Conservation (phyloP, 73 alveolate species). For the Uronychia binucleata region DNA sequence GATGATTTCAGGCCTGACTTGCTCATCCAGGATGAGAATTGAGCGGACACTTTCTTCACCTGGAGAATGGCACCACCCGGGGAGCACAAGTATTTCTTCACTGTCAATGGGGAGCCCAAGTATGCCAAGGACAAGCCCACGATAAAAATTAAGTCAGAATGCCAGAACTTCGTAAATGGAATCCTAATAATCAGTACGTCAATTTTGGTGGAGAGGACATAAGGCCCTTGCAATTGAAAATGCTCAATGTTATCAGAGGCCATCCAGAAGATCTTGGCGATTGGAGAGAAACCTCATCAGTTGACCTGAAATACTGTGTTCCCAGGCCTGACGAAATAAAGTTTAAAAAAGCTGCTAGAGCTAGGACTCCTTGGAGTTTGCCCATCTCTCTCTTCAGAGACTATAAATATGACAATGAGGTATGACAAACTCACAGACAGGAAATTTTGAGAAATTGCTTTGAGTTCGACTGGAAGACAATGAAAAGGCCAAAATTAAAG, state of each 20-base stretch:
- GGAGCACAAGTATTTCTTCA: slow-evolving; percentile 67
- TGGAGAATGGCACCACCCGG: slow-evolving; percentile 93
- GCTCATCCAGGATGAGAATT: slow-evolving; percentile 59
- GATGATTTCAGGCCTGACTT: slow-evolving; percentile 77
- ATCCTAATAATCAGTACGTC: neutral
- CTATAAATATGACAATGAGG: slow-evolving; percentile 15
- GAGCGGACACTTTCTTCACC: slow-evolving; percentile 39
- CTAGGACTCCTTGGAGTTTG: slow-evolving; percentile 55
- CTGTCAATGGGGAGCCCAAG: slow-evolving; percentile 39
- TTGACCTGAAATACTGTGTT: slow-evolving; percentile 7
- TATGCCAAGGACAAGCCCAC: neutral
- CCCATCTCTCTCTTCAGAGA: slow-evolving; percentile 64
- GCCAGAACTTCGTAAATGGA: neutral
- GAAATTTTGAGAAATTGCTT: slow-evolving; percentile 68
- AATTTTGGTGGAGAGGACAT: neutral
- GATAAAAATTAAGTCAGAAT: slow-evolving; percentile 18
- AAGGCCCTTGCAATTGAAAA: neutral
- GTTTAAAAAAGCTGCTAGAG: slow-evolving; percentile 27
- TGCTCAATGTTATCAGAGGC: slow-evolving; percentile 7
- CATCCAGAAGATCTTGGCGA: neutral
- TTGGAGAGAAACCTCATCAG: slow-evolving; percentile 1
- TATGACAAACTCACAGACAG: slow-evolving; percentile 29
- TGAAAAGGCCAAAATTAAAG: slow-evolving; percentile 55
- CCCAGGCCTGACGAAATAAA: slow-evolving; percentile 23
- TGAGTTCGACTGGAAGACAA: slow-evolving; percentile 83